A percentile compares a stretch with the other conserved stretches of the same genome.
Evolutionary conservation across 139 green algal species (phyloP).

Genomic region (Pedinophyceae sp.): DNA sequence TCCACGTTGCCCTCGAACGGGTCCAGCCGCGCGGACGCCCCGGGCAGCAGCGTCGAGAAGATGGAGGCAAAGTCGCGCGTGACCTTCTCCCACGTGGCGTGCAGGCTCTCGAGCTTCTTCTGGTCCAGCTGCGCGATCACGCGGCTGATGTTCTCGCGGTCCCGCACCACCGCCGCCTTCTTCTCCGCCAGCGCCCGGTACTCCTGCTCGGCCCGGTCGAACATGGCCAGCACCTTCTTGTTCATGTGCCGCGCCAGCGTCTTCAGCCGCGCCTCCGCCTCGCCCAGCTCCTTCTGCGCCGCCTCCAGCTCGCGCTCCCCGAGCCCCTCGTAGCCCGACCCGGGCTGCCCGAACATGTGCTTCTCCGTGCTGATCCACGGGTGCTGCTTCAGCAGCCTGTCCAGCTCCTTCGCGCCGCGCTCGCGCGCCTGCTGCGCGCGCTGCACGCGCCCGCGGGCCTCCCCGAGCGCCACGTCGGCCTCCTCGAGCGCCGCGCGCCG

Average conservation of each 20-base stretch:
- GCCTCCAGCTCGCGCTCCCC: constrained; percentile 12
- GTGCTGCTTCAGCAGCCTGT: constrained; percentile 38
- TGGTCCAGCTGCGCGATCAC: constrained; percentile 88
- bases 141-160: constrained; percentile 60
- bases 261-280: constrained; percentile 18
- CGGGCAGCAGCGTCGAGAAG: constrained; percentile 92
- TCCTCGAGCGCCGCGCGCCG: constrained; percentile 42
- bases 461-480: constrained; percentile 13
- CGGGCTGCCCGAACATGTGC: constrained; percentile 39
- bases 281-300: constrained; percentile 1
- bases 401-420: constrained; percentile 9
- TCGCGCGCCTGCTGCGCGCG: constrained; percentile 5
- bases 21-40: constrained; percentile 79
- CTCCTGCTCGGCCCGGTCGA: constrained; percentile 79
- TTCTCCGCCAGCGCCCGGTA: constrained; percentile 63
- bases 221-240: constrained; percentile 64
- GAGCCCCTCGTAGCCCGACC: constrained; percentile 68
- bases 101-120: constrained; percentile 79
- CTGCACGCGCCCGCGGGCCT: not conserved
- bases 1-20: constrained; percentile 71
- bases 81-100: constrained; percentile 78
- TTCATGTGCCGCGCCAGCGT: constrained; percentile 39
- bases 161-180: constrained; percentile 49
- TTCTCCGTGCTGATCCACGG: constrained; percentile 62
- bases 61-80: constrained; percentile 87